Evolutionary conservation across 352 stramenopile genomes (phyloP), one percentile per base, ranked within the genome.

Genomic region (Phytophthora colocasiae): DNA sequence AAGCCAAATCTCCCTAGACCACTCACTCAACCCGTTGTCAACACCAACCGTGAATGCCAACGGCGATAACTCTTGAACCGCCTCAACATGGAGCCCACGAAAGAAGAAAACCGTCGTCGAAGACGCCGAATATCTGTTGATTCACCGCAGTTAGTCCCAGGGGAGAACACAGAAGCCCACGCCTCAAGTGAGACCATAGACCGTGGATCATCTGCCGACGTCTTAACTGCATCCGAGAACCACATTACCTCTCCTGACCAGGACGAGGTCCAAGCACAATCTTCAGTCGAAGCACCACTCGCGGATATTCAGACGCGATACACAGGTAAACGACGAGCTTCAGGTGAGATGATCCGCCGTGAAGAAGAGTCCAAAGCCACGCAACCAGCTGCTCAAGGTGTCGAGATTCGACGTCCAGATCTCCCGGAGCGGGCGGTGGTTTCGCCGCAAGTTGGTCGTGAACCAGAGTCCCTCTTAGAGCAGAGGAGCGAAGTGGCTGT

Each of bases 171-270:
- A 4, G 61, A 34, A 71, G 44, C 8, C 47, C 29, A 58, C 36
- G 36, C 66, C 6, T 31, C 27, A 39, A 27, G 24, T 51, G 43
- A 56, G 17, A 27, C 32, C 40, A 51, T 32, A 11, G 48, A 56
- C 52, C 29, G 38, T 72, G 63, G 52, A 62, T 72, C 68, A 56
- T 76, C 68, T 69, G 47, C 48, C 32, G 38, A 38, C 44, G 49
- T 29, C 27, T 59, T 57, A 62, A 61, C 56, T 50, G 46, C 51
- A 58, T 57, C 44, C 43, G 51, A 50, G 39, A 22, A 65, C 26
- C 65, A 65, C 24, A 27, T 50, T 31, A 17, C 19, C 14, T 15
- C 53, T 43, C 26, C 55, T 38, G 45, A 45, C 14, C 41, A 54
- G 32, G 19, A 38, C 29, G 50, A 31, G 0, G 43, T 61, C 12